Evolutionary conservation across 2,329 filamentous ascomycete species (phyloP).

Genomic region (Aspergillus sergii): DNA sequence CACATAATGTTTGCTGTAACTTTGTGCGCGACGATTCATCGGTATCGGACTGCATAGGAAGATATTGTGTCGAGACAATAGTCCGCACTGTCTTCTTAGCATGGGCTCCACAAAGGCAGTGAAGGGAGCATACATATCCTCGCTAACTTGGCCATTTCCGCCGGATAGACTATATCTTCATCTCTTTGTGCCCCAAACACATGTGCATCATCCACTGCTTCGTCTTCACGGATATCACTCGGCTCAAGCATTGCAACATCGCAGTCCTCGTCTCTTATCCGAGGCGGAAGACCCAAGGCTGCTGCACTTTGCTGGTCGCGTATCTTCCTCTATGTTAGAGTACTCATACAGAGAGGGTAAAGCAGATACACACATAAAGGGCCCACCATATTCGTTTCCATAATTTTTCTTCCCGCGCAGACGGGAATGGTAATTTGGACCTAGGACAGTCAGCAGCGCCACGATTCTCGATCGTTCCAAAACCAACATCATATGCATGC

Average conservation of each 20-base stretch:
- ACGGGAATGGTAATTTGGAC: slow-evolving; percentile 34
- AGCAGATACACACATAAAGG: slow-evolving; percentile 43
- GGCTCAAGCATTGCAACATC: slow-evolving; percentile 45
- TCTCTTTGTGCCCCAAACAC: slow-evolving; percentile 34
- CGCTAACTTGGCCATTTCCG: slow-evolving; percentile 45
- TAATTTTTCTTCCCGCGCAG: slow-evolving; percentile 38
- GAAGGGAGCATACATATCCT: slow-evolving; percentile 33
- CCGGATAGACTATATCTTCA: slow-evolving; percentile 38
- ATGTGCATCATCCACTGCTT: slow-evolving; percentile 24
- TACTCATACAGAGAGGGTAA: too few species aligned
- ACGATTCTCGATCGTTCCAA: neutral
- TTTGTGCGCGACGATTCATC: slow-evolving; percentile 25
- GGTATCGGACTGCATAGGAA: slow-evolving; percentile 27
- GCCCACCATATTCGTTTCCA: slow-evolving; percentile 59
- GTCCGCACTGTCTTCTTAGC: slow-evolving; percentile 2
- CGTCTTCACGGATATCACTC: slow-evolving; percentile 41
- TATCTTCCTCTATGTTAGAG: slow-evolving; percentile 30
- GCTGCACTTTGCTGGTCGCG: slow-evolving; percentile 53
- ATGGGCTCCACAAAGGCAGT: neutral
- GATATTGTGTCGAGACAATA: slow-evolving; percentile 43
- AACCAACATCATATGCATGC: slow-evolving; percentile 39
- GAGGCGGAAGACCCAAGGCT: slow-evolving; percentile 48
- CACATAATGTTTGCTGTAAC: slow-evolving; percentile 36
- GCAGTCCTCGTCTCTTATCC: slow-evolving; percentile 54
- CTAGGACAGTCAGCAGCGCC: slow-evolving; percentile 17